These are phyloP conservation scores for Ilex aquifolium DNA, from an alignment of 257 asterid genomes.

Conservation along the genomic window DNA sequence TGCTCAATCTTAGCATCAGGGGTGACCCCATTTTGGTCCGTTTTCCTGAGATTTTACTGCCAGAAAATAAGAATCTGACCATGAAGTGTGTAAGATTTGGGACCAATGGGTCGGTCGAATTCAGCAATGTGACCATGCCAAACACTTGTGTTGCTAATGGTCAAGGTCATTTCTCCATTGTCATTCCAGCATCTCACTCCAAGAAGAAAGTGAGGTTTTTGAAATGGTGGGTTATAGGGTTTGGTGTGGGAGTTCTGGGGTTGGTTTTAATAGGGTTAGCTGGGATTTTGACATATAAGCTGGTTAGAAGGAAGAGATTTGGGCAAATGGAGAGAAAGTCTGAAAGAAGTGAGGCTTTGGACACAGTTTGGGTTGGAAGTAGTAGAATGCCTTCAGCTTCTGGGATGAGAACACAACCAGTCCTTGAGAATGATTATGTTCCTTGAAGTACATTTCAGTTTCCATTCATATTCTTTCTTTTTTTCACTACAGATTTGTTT, in stretches of 20 bases:
- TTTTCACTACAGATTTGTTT: neutral
- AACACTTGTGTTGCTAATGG: conserved; percentile 33
- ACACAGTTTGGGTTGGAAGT: conserved; percentile 57
- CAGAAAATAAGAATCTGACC: neutral
- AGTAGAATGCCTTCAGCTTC: conserved; percentile 82
- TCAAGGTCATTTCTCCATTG: conserved; percentile 66
- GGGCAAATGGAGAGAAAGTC: conserved; percentile 52
- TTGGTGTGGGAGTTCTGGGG: conserved; percentile 45
- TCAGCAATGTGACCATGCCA: conserved; percentile 32
- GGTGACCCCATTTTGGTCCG: conserved; percentile 35
- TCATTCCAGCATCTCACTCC: conserved; percentile 29
- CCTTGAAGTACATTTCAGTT: conserved; percentile 30
- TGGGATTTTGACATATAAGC: conserved; percentile 22
- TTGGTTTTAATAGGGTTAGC: conserved; percentile 21
- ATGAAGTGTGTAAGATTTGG: conserved; percentile 52
- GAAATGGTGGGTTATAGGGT: conserved; percentile 57
- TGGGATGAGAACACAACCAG: conserved; percentile 68
- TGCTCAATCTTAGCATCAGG: conserved; percentile 26
- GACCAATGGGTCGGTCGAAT: conserved; percentile 36
- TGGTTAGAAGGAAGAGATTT: conserved; percentile 23
- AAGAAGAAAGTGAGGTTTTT: conserved; percentile 7
- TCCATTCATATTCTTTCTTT: neutral
- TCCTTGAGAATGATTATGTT: conserved; percentile 50
- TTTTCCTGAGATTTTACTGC: conserved; percentile 25
- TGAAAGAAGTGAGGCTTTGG: conserved; percentile 61